These are phyloP conservation scores for Bipolaris bicolor DNA, from an alignment of 2,329 filamentous ascomycete genomes.

Conservation along the genomic window DNA sequence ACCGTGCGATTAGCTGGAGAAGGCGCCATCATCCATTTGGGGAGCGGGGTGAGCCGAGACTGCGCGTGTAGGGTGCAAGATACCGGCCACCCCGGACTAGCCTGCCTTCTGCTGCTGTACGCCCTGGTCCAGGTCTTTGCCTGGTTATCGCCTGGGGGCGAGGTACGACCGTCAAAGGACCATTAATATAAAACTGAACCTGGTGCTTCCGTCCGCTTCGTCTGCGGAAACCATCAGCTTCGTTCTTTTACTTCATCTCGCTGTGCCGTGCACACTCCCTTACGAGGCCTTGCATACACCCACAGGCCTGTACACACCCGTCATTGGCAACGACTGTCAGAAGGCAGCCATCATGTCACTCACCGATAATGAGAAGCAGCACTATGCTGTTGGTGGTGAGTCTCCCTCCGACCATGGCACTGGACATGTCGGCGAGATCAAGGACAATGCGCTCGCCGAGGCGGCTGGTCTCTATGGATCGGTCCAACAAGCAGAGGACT, in stretches of 20 bases:
- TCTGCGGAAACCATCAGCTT: constrained; percentile 23
- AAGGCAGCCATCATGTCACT: constrained; percentile 28
- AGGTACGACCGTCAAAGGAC: constrained; percentile 19
- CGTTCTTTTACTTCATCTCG: constrained; percentile 20
- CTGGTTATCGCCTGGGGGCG: constrained; percentile 15
- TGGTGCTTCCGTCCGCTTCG: constrained; percentile 24
- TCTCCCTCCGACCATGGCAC: constrained; percentile 28
- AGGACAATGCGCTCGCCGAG: constrained; percentile 49
- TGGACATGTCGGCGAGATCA: constrained; percentile 32
- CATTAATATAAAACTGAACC: constrained; percentile 35
- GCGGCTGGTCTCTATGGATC: constrained; percentile 61
- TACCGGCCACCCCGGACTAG: constrained; percentile 23
- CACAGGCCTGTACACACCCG: not conserved
- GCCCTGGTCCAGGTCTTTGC: not conserved
- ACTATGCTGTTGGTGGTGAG: constrained; percentile 28
- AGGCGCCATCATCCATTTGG: constrained; percentile 26
- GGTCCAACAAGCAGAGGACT: constrained; percentile 50
- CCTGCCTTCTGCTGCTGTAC: constrained; percentile 2
- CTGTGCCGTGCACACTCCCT: not conserved
- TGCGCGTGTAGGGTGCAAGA: constrained; percentile 18
- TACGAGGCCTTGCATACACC: not conserved
- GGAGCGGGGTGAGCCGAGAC: constrained; percentile 21
- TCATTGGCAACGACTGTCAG: not conserved
- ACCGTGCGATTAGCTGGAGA: constrained; percentile 21
- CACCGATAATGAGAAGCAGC: constrained; percentile 34